Percentiles rank a stretch among this genome's conserved stretches.
Conservation (phyloP, 495 filamentous ascomycete species). For the Podospora australis region DNA sequence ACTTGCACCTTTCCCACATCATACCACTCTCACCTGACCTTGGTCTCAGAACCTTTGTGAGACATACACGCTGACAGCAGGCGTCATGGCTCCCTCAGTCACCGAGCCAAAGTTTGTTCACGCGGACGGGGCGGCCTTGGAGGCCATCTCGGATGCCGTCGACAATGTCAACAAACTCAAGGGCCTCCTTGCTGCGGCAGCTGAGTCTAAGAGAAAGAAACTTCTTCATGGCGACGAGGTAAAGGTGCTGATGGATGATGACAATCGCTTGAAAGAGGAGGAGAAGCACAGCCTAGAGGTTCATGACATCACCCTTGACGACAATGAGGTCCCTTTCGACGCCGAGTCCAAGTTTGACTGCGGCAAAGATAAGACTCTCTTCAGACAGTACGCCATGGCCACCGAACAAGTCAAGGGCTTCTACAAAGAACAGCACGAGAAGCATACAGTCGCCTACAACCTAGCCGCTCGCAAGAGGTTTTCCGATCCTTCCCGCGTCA, state of each 20-base stretch:
- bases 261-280: too few relatives aligned
- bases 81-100: too few relatives aligned
- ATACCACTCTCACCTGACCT: too few relatives aligned
- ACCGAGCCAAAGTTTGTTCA: too few relatives aligned
- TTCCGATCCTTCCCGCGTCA: slow-evolving; percentile 48
- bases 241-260: too few relatives aligned
- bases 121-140: slow-evolving; percentile 64
- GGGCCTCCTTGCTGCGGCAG: slow-evolving; percentile 25
- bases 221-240: too few relatives aligned
- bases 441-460: slow-evolving; percentile 82
- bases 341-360: slow-evolving; percentile 62
- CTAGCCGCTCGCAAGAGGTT: slow-evolving; percentile 66
- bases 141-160: slow-evolving; percentile 71
- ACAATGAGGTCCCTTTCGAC: too few relatives aligned
- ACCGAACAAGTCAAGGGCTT: slow-evolving; percentile 76
- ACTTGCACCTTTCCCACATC: too few relatives aligned
- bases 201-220: slow-evolving; percentile 9
- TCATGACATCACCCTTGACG: slow-evolving; percentile 38
- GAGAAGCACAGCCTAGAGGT: too few relatives aligned
- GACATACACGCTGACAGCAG: too few relatives aligned
- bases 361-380: slow-evolving; percentile 73
- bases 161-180: slow-evolving; percentile 78
- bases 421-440: slow-evolving; percentile 76
- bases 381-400: slow-evolving; percentile 72
- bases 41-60: too few relatives aligned